Base-by-base conservation (phyloP, 2,329 filamentous ascomycete species). In the Aspergillus sojae region DNA sequence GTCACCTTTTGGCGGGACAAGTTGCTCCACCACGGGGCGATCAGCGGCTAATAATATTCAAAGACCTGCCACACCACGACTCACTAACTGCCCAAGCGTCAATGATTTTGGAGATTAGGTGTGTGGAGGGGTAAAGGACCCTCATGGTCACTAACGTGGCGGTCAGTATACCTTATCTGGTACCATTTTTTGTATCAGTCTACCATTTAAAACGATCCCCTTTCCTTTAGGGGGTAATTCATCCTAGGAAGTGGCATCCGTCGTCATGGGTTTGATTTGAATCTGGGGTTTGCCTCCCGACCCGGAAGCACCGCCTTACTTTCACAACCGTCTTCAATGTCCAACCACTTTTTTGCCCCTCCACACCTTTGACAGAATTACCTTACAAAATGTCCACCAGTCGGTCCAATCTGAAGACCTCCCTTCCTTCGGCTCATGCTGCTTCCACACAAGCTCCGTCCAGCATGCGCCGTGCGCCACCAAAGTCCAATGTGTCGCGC, bases 361-460 rank as follows among this genome's bases (percentile, higher is more conserved):
- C 16, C 46, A 39, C 21, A 19, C 46, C 45, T 53, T 21, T 48
- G 32, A 50, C 36, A 46, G 19, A 41, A 28, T 55, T 55, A 28
- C 3, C 14, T 36, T 23, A 19, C 19, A 64, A 23, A 28, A 70
- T 69, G 67, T 62, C 67, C 14, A 57, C 67, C 14, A 52, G 64
- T 28, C 89, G 86, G 71, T 81, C 87, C 65, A 88, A 88, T 63
- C 81, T 91, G 19, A 91, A 90, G 74, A 88, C 86, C 61, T 80
- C 84, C 30, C 80, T 81, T 21, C 77, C 77, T 11, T 72, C 76
- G 28, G 70, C 76, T 26, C 77, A 75, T 61, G 75, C 80, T 36
- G 77, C 79, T 57, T 77, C 83, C 66, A 70, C 78, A 43, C 72
- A 77, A 63, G 77, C 78, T 41, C 57, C 59, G 59, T 77, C 82